A percentile compares a stretch with the other conserved stretches of the same genome.
phyloP scores from a whole-genome alignment of 2,329 filamentous ascomycete genomes.

The Basipetospora chlamydospora region DNA sequence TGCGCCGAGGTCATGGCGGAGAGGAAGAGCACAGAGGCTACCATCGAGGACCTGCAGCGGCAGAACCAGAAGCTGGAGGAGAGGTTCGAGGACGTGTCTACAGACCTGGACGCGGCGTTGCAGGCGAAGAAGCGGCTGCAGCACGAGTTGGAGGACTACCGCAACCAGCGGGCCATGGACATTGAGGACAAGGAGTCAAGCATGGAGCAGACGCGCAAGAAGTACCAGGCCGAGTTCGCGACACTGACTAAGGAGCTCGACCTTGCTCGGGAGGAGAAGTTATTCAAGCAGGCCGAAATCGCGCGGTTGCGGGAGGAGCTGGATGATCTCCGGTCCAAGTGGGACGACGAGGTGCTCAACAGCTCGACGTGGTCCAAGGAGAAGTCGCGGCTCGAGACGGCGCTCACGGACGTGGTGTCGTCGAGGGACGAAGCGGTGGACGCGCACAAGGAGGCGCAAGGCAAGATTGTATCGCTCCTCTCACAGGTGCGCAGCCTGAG shows the following conservation, averaged over 20 bases:
- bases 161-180: constrained; percentile 86
- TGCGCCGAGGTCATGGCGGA: constrained; percentile 85
- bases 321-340: constrained; percentile 86
- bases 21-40: constrained; percentile 74
- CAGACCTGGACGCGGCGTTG: constrained; percentile 70
- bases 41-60: constrained; percentile 79
- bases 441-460: constrained; percentile 88
- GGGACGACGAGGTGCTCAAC: constrained; percentile 96
- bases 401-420: constrained; percentile 72
- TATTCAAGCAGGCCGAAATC: constrained; percentile 76
- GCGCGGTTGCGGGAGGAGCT: constrained; percentile 85
- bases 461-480: constrained; percentile 79
- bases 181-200: constrained; percentile 93
- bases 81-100: constrained; percentile 78
- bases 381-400: constrained; percentile 81
- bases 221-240: constrained; percentile 88
- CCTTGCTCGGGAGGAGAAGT: constrained; percentile 77
- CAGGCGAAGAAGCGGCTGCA: constrained; percentile 91
- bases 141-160: constrained; percentile 94
- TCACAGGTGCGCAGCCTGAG: constrained; percentile 79
- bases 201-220: constrained; percentile 93
- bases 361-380: constrained; percentile 98
- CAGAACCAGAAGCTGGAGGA: constrained; percentile 85
- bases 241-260: constrained; percentile 85
- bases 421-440: constrained; percentile 88